These are phyloP conservation scores for Aspergillus campestris DNA, from an alignment of 495 filamentous ascomycete species.

Conservation along the genomic window DNA sequence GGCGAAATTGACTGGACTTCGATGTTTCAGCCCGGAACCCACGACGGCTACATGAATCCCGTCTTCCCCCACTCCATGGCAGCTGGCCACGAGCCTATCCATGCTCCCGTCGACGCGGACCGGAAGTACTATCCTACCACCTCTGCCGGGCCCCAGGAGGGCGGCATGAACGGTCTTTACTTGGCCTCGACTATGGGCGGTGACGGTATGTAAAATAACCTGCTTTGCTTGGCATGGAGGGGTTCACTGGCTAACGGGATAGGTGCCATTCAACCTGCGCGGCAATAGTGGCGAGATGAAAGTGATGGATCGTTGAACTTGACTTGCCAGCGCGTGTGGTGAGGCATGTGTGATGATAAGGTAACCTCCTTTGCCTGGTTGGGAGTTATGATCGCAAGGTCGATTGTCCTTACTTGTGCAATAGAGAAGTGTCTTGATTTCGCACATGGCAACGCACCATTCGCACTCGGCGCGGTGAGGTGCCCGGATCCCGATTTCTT, in stretches of 20 bases:
- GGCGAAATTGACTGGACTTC: constrained; percentile 57
- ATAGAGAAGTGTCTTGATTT: no score
- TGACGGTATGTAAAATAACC: constrained; percentile 31
- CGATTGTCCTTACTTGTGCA: no score
- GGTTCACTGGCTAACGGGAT: neutral
- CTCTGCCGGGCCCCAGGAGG: constrained; percentile 33
- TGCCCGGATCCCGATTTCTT: neutral
- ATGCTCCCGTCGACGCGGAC: constrained; percentile 37
- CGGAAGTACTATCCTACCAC: constrained; percentile 40
- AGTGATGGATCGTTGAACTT: neutral
- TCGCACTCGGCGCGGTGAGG: no score
- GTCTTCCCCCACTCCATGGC: constrained; percentile 50
- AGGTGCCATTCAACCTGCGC: constrained; percentile 39
- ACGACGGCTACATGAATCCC: constrained; percentile 51
- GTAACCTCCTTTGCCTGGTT: no score
- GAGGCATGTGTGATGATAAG: no score
- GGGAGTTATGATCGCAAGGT: no score
- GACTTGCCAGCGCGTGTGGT: no score
- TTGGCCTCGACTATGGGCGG: constrained; percentile 40
- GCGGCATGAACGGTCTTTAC: constrained; percentile 40
- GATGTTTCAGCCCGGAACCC: constrained; percentile 62
- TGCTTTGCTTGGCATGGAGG: neutral
- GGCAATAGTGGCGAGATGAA: constrained; percentile 27
- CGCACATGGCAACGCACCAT: no score
- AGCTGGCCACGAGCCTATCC: constrained; percentile 36